phyloP scores from a whole-genome alignment of 768 basidiomycete genomes.

The Auricularia auricula-judae region DNA sequence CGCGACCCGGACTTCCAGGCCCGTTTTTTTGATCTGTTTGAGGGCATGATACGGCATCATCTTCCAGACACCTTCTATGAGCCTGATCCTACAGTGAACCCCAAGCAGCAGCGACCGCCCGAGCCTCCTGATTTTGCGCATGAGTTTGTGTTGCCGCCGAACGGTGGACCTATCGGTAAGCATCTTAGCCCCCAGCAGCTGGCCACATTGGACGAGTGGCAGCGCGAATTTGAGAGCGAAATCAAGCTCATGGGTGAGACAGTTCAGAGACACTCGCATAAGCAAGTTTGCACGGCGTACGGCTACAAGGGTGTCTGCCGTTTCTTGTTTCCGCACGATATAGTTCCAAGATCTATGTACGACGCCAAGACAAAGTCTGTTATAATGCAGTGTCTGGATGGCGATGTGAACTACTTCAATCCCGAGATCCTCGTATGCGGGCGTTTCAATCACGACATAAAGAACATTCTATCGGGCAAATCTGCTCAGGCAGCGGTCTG shows the following conservation, averaged over 20 bases:
- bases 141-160: too few relatives aligned
- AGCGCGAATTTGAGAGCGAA: constrained; percentile 9
- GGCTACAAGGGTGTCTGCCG: too few relatives aligned
- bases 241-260: constrained; percentile 14
- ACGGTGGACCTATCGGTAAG: too few relatives aligned
- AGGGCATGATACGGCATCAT: constrained; percentile 22
- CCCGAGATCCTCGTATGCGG: too few relatives aligned
- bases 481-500: constrained; percentile 25
- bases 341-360: too few relatives aligned
- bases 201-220: constrained; percentile 3
- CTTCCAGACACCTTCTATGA: constrained; percentile 16
- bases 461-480: constrained; percentile 16
- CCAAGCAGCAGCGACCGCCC: constrained; percentile 15
- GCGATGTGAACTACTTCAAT: too few relatives aligned
- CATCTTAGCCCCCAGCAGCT: background rate
- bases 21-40: constrained; percentile 22
- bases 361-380: too few relatives aligned
- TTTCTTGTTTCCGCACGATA: too few relatives aligned
- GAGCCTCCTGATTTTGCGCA: constrained; percentile 3
- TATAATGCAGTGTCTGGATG: too few relatives aligned
- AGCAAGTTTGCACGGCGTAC: constrained; percentile 10
- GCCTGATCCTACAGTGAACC: constrained; percentile 12
- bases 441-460: too few relatives aligned
- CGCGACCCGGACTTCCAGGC: constrained; percentile 9
- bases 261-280: constrained; percentile 13